A percentile compares a stretch with the other conserved stretches of the same genome.
Evolutionary conservation across 768 basidiomycete genomes (phyloP).

Genomic region (Calocybe indica): DNA sequence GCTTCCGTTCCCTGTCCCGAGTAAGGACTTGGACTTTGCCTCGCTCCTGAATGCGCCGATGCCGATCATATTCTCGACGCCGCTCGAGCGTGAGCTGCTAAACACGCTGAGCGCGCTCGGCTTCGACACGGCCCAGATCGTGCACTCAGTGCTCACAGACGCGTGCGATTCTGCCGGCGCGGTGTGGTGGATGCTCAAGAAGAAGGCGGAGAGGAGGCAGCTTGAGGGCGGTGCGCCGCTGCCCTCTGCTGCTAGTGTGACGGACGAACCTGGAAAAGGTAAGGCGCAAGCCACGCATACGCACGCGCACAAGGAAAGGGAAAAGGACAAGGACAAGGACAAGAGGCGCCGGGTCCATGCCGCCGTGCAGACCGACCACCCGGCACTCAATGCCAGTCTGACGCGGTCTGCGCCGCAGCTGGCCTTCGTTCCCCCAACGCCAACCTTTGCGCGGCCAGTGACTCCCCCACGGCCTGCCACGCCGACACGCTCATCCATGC

Average conservation of each 20-base stretch:
- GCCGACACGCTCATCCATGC: conserved; percentile 42
- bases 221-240: conserved; percentile 22
- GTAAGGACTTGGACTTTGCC: conserved; percentile 49
- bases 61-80: conserved; percentile 83
- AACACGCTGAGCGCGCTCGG: conserved; percentile 71
- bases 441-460: conserved; percentile 44
- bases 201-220: conserved; percentile 63
- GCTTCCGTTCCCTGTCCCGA: conserved; percentile 31
- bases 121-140: conserved; percentile 90
- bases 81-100: conserved; percentile 74
- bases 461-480: conserved; percentile 51
- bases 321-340: conserved; percentile 13
- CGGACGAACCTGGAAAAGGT: too few species aligned
- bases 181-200: conserved; percentile 94
- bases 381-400: conserved; percentile 16
- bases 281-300: too few species aligned
- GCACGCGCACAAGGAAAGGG: too few species aligned
- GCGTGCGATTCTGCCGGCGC: conserved; percentile 92
- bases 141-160: conserved; percentile 87
- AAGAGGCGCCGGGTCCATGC: conserved; percentile 24
- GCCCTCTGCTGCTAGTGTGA: background rate
- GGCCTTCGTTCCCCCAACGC: conserved; percentile 74
- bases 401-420: conserved; percentile 51
- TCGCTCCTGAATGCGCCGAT: conserved; percentile 57
- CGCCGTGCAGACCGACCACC: conserved; percentile 43